Conservation (phyloP, 176 grass and related monocot genomes). For the Poa pratensis region DNA sequence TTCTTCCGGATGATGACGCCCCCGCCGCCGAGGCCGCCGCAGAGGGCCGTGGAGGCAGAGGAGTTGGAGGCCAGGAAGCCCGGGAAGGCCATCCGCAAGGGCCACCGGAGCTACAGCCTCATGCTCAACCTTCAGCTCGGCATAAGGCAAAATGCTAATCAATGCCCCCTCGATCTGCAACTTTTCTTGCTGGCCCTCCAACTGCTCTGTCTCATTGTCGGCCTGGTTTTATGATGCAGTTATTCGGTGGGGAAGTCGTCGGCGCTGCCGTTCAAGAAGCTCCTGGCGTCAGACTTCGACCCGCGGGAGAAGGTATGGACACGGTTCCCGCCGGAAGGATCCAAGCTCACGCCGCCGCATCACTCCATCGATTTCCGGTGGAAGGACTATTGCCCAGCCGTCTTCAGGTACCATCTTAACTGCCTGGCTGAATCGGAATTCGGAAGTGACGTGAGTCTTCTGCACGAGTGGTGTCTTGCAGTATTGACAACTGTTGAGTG, state of each 20-base stretch:
- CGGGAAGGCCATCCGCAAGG: conserved; percentile 67
- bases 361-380: conserved; percentile 74
- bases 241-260: conserved; percentile 84
- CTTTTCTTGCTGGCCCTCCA: neutral
- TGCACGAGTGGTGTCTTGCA: neutral
- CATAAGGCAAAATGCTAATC: conserved; percentile 58
- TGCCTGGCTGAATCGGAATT: neutral
- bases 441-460: neutral
- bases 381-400: conserved; percentile 87
- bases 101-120: conserved; percentile 72
- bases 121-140: conserved; percentile 87
- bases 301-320: conserved; percentile 84
- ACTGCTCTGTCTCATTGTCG: conserved; percentile 9
- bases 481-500: conserved; percentile 18
- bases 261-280: conserved; percentile 66
- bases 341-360: conserved; percentile 83
- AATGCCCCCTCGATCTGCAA: neutral
- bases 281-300: conserved; percentile 59
- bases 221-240: conserved; percentile 35
- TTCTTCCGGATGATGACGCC: conserved; percentile 51
- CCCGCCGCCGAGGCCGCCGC: conserved; percentile 34
- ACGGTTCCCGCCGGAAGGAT: conserved; percentile 83
- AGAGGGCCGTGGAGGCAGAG: neutral
- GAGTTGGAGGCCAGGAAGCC: conserved; percentile 40
- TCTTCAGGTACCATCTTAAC: conserved; percentile 60